Percentiles rank a stretch among this genome's conserved stretches.
phyloP scores from a whole-genome alignment of 106 monocot genomes.

The Ottelia alismoides region DNA sequence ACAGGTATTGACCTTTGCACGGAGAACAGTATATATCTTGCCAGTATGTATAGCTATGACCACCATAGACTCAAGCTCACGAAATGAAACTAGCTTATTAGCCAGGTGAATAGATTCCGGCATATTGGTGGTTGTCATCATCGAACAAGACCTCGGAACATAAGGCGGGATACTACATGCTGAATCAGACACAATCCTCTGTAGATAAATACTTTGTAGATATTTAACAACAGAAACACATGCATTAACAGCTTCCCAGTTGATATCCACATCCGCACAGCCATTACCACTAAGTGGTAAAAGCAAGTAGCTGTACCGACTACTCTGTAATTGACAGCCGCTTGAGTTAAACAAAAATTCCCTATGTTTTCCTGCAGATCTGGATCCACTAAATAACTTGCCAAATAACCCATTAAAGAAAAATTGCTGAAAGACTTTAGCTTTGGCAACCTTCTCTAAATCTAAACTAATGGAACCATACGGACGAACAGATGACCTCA shows the following conservation, averaged over 20 bases:
- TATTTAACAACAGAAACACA: constrained; percentile 30
- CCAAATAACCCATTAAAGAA: constrained; percentile 97
- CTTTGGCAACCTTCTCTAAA: constrained; percentile 32
- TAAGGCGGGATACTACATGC: too few species aligned
- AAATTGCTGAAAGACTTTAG: constrained; percentile 78
- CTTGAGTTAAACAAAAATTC: constrained; percentile 47
- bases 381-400: constrained; percentile 47
- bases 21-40: constrained; percentile 52
- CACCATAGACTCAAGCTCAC: constrained; percentile 32
- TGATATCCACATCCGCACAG: constrained; percentile 30
- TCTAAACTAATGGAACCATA: constrained; percentile 47
- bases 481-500: constrained; percentile 56
- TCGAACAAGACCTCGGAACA: too few species aligned
- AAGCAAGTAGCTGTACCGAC: constrained; percentile 58
- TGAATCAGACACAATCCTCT: too few species aligned
- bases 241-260: constrained; percentile 55
- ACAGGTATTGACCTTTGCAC: constrained; percentile 17
- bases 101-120: constrained; percentile 37
- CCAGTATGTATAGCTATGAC: constrained; percentile 76
- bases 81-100: constrained; percentile 21
- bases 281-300: constrained; percentile 43
- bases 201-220: too few species aligned
- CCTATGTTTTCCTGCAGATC: constrained; percentile 23
- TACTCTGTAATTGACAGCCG: constrained; percentile 32
- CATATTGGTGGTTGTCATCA: too few species aligned